Conservation (phyloP, 805 yeast genomes). For the Maudiozyma saulgeensis region DNA sequence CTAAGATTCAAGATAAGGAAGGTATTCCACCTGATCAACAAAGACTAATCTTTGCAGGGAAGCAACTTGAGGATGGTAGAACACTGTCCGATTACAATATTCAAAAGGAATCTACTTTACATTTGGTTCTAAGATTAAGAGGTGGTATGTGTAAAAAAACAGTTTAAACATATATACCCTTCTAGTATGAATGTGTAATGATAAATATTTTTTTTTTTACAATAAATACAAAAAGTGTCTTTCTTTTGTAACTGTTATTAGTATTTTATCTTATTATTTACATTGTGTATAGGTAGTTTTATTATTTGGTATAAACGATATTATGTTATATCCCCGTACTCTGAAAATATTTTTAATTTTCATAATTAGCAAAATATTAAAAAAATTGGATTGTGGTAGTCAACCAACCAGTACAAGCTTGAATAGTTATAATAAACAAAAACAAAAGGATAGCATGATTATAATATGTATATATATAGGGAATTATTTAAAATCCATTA, state of each 20-base stretch:
- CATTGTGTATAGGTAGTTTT: no score
- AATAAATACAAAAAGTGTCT: no score
- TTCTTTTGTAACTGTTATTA: no score
- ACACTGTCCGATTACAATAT: slow-evolving; percentile 90
- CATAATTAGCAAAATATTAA: no score
- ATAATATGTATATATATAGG: neutral
- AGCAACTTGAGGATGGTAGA: slow-evolving; percentile 93
- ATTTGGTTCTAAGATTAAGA: slow-evolving; percentile 75
- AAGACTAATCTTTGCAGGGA: slow-evolving; percentile 91
- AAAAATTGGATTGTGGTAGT: no score
- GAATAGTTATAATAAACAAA: no score
- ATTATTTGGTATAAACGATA: no score
- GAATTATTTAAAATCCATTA: slow-evolving; percentile 6
- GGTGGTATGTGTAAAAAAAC: slow-evolving; percentile 44
- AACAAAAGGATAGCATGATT: no score
- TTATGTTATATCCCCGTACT: no score
- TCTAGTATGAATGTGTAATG: slow-evolving; percentile 8
- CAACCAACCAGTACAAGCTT: no score
- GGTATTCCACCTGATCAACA: slow-evolving; percentile 97
- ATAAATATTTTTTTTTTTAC: neutral
- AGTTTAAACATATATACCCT: slow-evolving; percentile 1
- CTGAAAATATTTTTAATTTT: no score
- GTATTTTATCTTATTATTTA: no score
- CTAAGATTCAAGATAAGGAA: slow-evolving; percentile 93
- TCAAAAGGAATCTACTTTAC: slow-evolving; percentile 86